A percentile compares a stretch with the other conserved stretches of the same genome.
Conservation (phyloP, 805 yeast genomes). For the Candida lessepsii region DNA sequence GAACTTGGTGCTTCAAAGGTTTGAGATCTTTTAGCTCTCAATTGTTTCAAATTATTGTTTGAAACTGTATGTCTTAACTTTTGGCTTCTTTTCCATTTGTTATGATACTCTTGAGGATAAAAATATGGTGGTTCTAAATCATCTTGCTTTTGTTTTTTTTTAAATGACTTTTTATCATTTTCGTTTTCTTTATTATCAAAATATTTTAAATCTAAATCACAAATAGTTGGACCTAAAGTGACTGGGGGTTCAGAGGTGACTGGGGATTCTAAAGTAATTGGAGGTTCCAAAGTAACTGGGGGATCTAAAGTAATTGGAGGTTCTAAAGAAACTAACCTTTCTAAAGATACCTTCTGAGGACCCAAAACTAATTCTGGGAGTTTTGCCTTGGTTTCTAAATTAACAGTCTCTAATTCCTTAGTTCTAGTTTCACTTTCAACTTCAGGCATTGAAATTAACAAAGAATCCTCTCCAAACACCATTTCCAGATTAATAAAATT, state of each 20-base stretch:
- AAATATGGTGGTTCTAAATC: conserved; percentile 15
- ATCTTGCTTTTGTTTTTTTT: no score
- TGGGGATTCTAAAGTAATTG: background rate
- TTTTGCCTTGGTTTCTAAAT: no score
- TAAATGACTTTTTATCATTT: no score
- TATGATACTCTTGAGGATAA: conserved; percentile 14
- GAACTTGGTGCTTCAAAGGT: background rate
- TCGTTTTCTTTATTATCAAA: conserved; percentile 5
- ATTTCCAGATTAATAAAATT: no score
- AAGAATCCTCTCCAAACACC: no score
- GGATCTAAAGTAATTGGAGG: background rate
- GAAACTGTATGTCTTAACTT: conserved; percentile 18
- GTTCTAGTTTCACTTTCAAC: no score
- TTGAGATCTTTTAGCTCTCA: conserved; percentile 11
- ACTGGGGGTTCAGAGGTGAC: background rate
- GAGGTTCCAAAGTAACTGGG: background rate
- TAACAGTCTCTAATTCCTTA: no score
- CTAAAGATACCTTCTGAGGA: no score
- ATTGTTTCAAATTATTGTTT: conserved; percentile 8
- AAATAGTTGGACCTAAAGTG: background rate
- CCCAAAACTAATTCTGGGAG: no score
- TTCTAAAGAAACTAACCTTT: background rate
- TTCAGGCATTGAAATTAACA: no score
- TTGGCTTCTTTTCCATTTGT: conserved; percentile 22
- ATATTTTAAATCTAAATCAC: conserved; percentile 1